Evolutionary conservation across 345 rosid species (phyloP), one percentile per base, ranked within the genome.

Genomic region (Litchi chinensis): DNA sequence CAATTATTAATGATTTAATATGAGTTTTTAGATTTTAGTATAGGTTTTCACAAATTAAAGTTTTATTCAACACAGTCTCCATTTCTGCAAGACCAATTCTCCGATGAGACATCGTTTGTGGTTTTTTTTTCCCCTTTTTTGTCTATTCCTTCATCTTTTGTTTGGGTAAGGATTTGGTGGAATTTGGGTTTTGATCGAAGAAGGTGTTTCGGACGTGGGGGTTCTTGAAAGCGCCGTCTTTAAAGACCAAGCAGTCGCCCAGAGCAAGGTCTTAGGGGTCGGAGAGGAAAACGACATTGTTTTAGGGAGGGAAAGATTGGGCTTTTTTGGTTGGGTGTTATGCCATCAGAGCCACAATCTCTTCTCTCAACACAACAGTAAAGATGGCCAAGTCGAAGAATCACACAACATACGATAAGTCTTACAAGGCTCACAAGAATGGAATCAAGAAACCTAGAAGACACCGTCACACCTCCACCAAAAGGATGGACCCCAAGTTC

Each of bases 351-450:
- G 64, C 71, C 64, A 70, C 78, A 26, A 24, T 44, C 41, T 24
- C 26, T 43, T 44, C 8, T 63, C 70, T 66, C 9, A 9, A 24
- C 44, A 24, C 69, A 50, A 37, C 69, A 18, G 78, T 81, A 94
- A 93, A 86, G 65, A 96, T 96, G 98, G 99, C 99, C 32, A 96
- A 96, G 93, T 94, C 99, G 81, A 97, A 97, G 98, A 97, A 97
- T 50, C 99, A 97, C 89, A 94, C 99, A 0, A 97, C 98, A 5
- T 97, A 94, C 82, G 94, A 97, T 88, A 98, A 97, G 88, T 97
- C 99, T 0, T 85, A 91, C 80, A 97, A 97, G 85, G 98, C 98
- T 11, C 99, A 97, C 82, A 89, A 82, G 93, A 97, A 97, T 64
- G 99, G 99, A 74, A 97, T 97, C 87, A 97, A 97, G 95, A 97